phyloP scores from a whole-genome alignment of 768 basidiomycete genomes.

The Heimioporus sp. region DNA sequence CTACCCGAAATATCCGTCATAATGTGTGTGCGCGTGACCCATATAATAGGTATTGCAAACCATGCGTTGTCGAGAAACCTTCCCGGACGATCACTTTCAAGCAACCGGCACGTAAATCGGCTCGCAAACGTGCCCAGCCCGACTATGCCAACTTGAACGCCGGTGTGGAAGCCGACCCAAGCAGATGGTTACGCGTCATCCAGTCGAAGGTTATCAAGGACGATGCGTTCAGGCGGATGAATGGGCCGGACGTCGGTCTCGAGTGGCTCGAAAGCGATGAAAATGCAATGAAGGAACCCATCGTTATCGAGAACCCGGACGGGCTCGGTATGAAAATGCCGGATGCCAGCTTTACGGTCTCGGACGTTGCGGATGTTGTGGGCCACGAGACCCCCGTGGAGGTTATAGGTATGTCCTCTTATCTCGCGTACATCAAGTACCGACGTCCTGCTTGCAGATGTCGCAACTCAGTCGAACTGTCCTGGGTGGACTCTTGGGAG shows the following conservation, averaged over 20 bases:
- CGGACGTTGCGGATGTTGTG: conserved; percentile 76
- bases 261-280: conserved; percentile 77
- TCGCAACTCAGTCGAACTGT: conserved; percentile 80
- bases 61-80: conserved; percentile 60
- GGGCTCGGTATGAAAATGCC: conserved; percentile 94
- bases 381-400: conserved; percentile 81
- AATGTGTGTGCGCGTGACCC: conserved; percentile 15
- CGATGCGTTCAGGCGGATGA: conserved; percentile 65
- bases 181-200: conserved; percentile 66
- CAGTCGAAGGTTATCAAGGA: conserved; percentile 62
- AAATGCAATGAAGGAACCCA: conserved; percentile 75
- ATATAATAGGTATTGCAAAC: conserved; percentile 61
- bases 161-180: conserved; percentile 58
- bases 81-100: conserved; percentile 69
- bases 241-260: conserved; percentile 61
- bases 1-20: conserved; percentile 9
- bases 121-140: conserved; percentile 67
- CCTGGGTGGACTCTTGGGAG: conserved; percentile 87
- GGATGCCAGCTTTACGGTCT: conserved; percentile 61
- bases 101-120: conserved; percentile 76
- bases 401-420: conserved; percentile 71
- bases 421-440: conserved; percentile 1
- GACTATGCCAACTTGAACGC: conserved; percentile 79
- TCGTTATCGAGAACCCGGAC: conserved; percentile 74
- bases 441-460: conserved; percentile 49